phyloP scores from a whole-genome alignment of 2,329 filamentous ascomycete genomes.

The Graphiopsis chlorocephala region DNA sequence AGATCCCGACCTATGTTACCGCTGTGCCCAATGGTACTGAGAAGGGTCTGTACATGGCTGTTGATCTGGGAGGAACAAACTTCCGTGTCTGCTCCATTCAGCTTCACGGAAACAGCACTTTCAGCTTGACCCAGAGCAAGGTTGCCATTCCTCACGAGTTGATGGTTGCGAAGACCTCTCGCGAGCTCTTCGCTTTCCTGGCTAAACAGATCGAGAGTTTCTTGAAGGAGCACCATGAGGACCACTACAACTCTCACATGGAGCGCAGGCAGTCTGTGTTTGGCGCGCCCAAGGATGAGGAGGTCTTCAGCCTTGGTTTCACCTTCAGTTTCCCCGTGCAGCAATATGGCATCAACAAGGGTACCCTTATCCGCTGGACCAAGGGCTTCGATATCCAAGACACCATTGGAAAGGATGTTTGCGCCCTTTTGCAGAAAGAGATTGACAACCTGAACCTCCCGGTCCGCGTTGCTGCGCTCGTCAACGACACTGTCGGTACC shows the following conservation, averaged over 20 bases:
- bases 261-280: conserved; percentile 23
- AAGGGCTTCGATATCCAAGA: conserved; percentile 98
- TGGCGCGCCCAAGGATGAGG: conserved; percentile 59
- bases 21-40: conserved; percentile 95
- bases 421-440: conserved; percentile 80
- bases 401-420: conserved; percentile 90
- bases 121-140: conserved; percentile 89
- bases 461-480: conserved; percentile 89
- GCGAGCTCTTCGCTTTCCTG: conserved; percentile 87
- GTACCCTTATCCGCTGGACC: conserved; percentile 91
- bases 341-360: conserved; percentile 92
- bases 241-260: conserved; percentile 72
- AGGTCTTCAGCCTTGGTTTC: conserved; percentile 93
- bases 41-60: conserved; percentile 94
- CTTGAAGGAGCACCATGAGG: conserved; percentile 79
- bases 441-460: conserved; percentile 84
- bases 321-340: conserved; percentile 97
- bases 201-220: conserved; percentile 90
- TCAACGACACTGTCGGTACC: conserved; percentile 97
- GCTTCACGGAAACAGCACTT: conserved; percentile 90
- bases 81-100: conserved; percentile 95
- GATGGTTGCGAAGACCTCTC: conserved; percentile 83
- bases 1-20: conserved; percentile 97
- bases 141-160: conserved; percentile 84
- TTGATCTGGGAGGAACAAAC: conserved; percentile 97